Percentiles rank a stretch among this genome's conserved stretches.
These are phyloP conservation scores for Patellifolia procumbens DNA, from an alignment of 179 eudicot species.

Conservation along the genomic window DNA sequence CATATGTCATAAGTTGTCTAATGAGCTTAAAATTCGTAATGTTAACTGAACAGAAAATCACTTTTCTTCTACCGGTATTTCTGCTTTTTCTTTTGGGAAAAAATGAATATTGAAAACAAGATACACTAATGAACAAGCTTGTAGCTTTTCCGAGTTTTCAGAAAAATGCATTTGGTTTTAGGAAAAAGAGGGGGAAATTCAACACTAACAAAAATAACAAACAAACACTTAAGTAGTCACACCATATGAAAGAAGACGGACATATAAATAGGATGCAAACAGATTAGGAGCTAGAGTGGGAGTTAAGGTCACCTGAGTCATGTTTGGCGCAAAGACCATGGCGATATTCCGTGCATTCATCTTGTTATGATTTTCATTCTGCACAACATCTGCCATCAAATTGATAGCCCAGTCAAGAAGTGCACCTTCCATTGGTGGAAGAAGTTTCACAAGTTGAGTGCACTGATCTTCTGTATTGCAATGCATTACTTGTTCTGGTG, in stretches of 20 bases:
- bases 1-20: no score
- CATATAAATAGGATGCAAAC: neutral
- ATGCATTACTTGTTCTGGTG: constrained; percentile 84
- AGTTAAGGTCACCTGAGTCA: constrained; percentile 73
- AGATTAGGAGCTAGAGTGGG: neutral
- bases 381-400: constrained; percentile 83
- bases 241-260: neutral
- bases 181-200: neutral
- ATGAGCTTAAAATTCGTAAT: no score
- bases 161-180: no score
- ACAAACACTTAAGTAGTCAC: neutral
- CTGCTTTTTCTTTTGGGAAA: no score
- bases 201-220: no score
- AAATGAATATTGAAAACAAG: no score
- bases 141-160: no score
- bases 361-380: constrained; percentile 65
- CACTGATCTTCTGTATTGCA: constrained; percentile 82
- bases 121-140: no score
- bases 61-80: no score
- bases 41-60: no score
- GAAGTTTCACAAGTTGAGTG: constrained; percentile 50
- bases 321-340: constrained; percentile 94
- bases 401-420: constrained; percentile 88
- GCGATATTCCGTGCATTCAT: constrained; percentile 92
- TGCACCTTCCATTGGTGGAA: constrained; percentile 71